Conservation (phyloP, 83 land plant genomes). For the Picea abies region DNA sequence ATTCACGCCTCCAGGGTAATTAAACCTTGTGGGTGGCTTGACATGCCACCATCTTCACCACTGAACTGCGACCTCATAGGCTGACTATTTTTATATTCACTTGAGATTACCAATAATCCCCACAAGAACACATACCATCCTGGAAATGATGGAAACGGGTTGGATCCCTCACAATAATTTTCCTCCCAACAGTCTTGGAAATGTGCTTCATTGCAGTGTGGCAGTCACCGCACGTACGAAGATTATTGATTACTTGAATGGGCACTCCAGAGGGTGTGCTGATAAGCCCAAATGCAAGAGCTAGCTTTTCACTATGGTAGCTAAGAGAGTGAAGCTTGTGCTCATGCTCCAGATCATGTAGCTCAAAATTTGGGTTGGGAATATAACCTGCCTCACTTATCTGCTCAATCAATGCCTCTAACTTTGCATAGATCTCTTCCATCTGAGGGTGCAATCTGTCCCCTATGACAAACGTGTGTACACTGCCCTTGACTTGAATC, state of each 20-base stretch:
- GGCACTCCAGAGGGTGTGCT: not conserved
- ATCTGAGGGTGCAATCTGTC: constrained; percentile 36
- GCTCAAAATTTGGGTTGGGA: not conserved
- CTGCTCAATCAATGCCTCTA: constrained; percentile 7
- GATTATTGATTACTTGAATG: constrained; percentile 7
- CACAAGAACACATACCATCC: constrained; percentile 23
- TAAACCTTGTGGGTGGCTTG: too few species aligned
- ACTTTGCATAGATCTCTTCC: constrained; percentile 17
- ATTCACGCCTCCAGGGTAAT: too few species aligned
- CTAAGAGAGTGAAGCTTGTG: not conserved
- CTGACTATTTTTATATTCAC: too few species aligned
- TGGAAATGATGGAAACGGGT: constrained; percentile 21
- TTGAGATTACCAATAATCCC: too few species aligned
- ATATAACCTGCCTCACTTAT: not conserved
- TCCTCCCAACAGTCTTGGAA: constrained; percentile 8
- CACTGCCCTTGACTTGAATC: constrained; percentile 32
- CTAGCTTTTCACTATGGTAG: constrained; percentile 22
- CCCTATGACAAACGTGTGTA: constrained; percentile 42
- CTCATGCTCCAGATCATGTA: not conserved
- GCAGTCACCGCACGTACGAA: constrained; percentile 11
- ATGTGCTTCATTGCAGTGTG: constrained; percentile 4
- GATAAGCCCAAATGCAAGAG: constrained; percentile 23
- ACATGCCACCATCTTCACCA: too few species aligned
- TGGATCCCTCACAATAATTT: constrained; percentile 15
- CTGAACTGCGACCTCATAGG: too few species aligned